Conservation (phyloP, 306 rosid genomes). For the Pterocarpus santalinus region DNA sequence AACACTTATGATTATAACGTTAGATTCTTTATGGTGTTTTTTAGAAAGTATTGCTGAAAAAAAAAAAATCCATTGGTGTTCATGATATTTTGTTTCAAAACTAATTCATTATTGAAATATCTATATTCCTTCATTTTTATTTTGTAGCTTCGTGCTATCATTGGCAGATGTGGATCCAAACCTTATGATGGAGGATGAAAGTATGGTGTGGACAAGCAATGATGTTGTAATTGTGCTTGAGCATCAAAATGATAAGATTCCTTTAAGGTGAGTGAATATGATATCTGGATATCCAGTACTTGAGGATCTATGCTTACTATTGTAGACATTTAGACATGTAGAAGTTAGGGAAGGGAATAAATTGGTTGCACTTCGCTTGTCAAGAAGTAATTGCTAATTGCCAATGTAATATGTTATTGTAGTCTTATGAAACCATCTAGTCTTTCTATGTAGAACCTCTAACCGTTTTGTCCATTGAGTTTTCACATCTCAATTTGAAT, state of each 20-base stretch:
- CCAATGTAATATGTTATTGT: slow-evolving; percentile 21
- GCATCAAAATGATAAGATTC: slow-evolving; percentile 88
- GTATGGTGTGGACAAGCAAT: slow-evolving; percentile 93
- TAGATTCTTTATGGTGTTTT: neutral
- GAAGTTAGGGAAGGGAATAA: slow-evolving; percentile 29
- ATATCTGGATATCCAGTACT: slow-evolving; percentile 39
- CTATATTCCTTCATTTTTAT: slow-evolving; percentile 38
- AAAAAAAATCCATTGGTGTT: slow-evolving; percentile 14
- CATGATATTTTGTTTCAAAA: slow-evolving; percentile 38
- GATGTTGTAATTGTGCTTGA: slow-evolving; percentile 94
- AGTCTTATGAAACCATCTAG: slow-evolving; percentile 37
- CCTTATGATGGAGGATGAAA: slow-evolving; percentile 96
- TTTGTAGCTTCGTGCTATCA: slow-evolving; percentile 86
- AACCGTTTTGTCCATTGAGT: slow-evolving; percentile 29
- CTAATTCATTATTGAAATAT: slow-evolving; percentile 32
- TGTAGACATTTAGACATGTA: slow-evolving; percentile 7
- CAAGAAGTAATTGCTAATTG: slow-evolving; percentile 17
- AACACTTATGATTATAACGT: too few relatives aligned
- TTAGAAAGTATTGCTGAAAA: slow-evolving; percentile 35
- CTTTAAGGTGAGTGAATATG: slow-evolving; percentile 79
- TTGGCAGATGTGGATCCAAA: slow-evolving; percentile 92
- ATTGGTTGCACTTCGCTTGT: slow-evolving; percentile 27
- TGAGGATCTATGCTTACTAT: slow-evolving; percentile 5
- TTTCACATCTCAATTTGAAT: slow-evolving; percentile 26
- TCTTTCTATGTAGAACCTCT: slow-evolving; percentile 34